Evolutionary conservation across 768 basidiomycete species (phyloP).

Genomic region (Rhizopogon vinicolor): DNA sequence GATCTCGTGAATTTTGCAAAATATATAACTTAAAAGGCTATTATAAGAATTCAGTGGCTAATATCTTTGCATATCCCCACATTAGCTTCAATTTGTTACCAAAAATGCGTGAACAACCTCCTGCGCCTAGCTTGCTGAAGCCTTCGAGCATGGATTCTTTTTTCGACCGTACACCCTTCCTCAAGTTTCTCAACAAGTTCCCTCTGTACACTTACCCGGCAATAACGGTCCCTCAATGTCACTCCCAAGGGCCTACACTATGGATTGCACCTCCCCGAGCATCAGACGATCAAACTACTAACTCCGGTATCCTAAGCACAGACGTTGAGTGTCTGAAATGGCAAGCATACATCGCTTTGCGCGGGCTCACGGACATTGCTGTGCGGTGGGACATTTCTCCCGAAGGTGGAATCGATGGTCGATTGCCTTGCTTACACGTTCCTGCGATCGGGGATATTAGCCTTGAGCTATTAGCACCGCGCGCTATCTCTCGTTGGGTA

Average conservation of each 20-base stretch:
- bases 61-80: too few relatives aligned
- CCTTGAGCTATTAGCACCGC: slow-evolving; percentile 55
- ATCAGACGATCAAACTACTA: slow-evolving; percentile 3
- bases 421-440: slow-evolving; percentile 70
- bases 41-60: background rate
- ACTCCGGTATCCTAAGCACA: slow-evolving; percentile 44
- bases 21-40: background rate
- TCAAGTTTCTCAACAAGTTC: slow-evolving; percentile 49
- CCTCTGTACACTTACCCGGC: slow-evolving; percentile 53
- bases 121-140: background rate
- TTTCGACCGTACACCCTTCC: slow-evolving; percentile 24
- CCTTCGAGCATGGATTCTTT: slow-evolving; percentile 5
- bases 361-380: slow-evolving; percentile 45
- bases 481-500: slow-evolving; percentile 72
- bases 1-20: too few relatives aligned
- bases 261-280: slow-evolving; percentile 58
- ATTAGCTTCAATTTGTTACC: background rate
- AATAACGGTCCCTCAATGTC: slow-evolving; percentile 24
- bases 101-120: background rate
- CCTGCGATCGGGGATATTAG: slow-evolving; percentile 32
- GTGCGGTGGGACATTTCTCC: slow-evolving; percentile 66
- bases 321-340: slow-evolving; percentile 89
- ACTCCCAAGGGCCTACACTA: slow-evolving; percentile 41
- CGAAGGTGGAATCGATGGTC: slow-evolving; percentile 64
- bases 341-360: slow-evolving; percentile 72